These are phyloP conservation scores for Lasiosphaeris hirsuta DNA, from an alignment of 495 filamentous ascomycete genomes.

Conservation along the genomic window DNA sequence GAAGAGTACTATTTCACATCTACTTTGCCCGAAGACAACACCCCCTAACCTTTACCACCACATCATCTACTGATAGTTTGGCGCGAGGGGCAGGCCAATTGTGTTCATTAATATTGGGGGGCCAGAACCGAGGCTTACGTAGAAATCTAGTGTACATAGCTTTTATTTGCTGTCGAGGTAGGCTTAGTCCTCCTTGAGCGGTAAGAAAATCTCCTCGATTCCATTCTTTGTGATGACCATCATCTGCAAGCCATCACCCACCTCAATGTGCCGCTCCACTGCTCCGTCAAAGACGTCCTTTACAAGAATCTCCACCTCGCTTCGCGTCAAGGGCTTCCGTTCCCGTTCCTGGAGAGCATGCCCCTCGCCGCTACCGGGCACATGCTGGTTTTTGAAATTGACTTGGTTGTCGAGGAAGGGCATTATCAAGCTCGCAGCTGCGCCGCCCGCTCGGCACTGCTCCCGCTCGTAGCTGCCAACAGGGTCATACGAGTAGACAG, in stretches of 20 bases:
- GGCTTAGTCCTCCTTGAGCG: constrained; percentile 77
- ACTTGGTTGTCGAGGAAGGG: constrained; percentile 99
- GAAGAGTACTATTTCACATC: too few species aligned
- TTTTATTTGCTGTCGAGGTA: background rate
- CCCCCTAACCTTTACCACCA: too few species aligned
- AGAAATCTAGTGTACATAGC: constrained; percentile 10
- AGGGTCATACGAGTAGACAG: constrained; percentile 95
- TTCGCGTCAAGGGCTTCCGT: constrained; percentile 60
- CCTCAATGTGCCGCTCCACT: constrained; percentile 97
- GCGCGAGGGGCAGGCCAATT: too few species aligned
- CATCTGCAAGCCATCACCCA: constrained; percentile 95
- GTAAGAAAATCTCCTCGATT: constrained; percentile 77
- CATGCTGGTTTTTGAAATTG: constrained; percentile 98
- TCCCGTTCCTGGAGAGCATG: constrained; percentile 71
- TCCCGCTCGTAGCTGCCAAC: constrained; percentile 96
- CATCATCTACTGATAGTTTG: too few species aligned
- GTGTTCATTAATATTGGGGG: background rate
- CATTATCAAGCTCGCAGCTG: constrained; percentile 96
- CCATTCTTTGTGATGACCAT: constrained; percentile 84
- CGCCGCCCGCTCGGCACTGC: constrained; percentile 89
- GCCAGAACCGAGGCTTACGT: background rate
- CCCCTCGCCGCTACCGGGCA: constrained; percentile 81
- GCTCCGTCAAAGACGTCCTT: constrained; percentile 97
- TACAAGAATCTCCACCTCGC: constrained; percentile 79
- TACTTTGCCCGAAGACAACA: too few species aligned